phyloP scores from a whole-genome alignment of 116 monocot species.

The Trichopus zeylanicus region DNA sequence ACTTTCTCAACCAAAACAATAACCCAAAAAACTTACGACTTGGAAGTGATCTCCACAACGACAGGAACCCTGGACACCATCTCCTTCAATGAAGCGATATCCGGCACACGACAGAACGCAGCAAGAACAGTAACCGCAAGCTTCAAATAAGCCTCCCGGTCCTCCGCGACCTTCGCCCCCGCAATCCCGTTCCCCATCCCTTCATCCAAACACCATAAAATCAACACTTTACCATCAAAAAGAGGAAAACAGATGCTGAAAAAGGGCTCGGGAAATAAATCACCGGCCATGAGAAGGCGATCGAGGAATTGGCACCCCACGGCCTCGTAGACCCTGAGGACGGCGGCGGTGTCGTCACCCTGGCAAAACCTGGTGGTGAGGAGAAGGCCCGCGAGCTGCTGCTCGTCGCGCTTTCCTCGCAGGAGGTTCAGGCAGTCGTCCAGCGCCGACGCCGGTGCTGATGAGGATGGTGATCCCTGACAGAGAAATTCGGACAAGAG shows the following conservation, averaged over 20 bases:
- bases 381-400: conserved; percentile 90
- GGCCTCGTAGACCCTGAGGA: conserved; percentile 50
- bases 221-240: background rate
- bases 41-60: conserved; percentile 47
- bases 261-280: no score
- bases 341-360: conserved; percentile 28
- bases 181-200: conserved; percentile 37
- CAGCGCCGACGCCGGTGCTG: conserved; percentile 32
- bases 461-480: background rate
- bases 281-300: conserved; percentile 76
- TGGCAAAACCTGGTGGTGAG: conserved; percentile 63
- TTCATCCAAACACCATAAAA: conserved; percentile 5
- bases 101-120: conserved; percentile 60
- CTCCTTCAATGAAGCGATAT: conserved; percentile 63
- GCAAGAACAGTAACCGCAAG: conserved; percentile 70
- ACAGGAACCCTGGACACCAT: conserved; percentile 60
- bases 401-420: conserved; percentile 69
- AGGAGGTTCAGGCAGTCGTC: conserved; percentile 72
- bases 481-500: no score
- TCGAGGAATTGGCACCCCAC: conserved; percentile 60
- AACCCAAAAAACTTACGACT: conserved; percentile 30
- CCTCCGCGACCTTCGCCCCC: conserved; percentile 26
- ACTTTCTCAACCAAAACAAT: background rate
- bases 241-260: background rate
- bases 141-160: conserved; percentile 55